A percentile compares a stretch with the other conserved stretches of the same genome.
These are phyloP conservation scores for Pseudogymnoascus sp. DNA, from an alignment of 2,329 filamentous ascomycete species.

Conservation along the genomic window DNA sequence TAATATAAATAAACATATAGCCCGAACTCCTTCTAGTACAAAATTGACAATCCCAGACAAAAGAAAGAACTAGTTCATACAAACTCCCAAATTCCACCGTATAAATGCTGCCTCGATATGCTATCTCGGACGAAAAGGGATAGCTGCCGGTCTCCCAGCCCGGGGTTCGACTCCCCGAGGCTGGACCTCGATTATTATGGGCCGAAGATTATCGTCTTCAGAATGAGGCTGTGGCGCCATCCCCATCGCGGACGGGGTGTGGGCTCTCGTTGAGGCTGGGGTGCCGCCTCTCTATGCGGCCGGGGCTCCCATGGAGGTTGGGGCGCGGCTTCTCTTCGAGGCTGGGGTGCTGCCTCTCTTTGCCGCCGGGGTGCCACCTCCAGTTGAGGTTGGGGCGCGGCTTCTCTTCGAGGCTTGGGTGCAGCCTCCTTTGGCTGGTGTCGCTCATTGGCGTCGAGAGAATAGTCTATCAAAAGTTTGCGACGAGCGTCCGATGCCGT, in stretches of 20 bases:
- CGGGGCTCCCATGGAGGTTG: background rate
- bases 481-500: background rate
- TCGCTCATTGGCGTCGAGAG: background rate
- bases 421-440: background rate
- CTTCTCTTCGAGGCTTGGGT: background rate
- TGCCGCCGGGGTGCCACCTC: background rate
- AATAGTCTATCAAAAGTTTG: background rate
- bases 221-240: background rate
- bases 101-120: background rate
- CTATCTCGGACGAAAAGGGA: background rate
- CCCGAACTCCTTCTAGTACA: background rate
- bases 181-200: background rate
- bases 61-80: background rate
- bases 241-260: background rate
- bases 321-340: background rate
- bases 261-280: background rate
- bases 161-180: background rate
- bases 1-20: background rate
- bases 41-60: background rate
- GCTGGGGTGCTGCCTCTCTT: background rate
- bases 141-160: background rate
- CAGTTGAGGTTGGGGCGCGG: background rate
- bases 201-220: background rate
- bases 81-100: background rate
- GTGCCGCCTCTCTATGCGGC: background rate